These are phyloP conservation scores for Trichoderma sp. DNA, from an alignment of 2,329 filamentous ascomycete species.

Conservation along the genomic window DNA sequence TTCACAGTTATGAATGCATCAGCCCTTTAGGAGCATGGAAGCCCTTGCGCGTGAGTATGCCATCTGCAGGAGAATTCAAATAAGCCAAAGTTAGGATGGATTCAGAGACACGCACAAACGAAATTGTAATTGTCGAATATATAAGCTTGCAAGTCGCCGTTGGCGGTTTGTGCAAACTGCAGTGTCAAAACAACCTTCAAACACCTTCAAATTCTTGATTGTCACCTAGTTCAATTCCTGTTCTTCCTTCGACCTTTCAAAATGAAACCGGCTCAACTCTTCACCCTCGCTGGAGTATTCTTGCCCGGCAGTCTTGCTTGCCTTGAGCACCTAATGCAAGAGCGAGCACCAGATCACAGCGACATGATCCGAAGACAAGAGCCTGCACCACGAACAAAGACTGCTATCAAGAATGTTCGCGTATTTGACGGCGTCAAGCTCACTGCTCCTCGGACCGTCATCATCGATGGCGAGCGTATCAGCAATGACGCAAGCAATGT, in stretches of 20 bases:
- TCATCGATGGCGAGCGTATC: constrained; percentile 17
- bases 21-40: neutral
- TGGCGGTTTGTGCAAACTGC: neutral
- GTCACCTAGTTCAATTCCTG: neutral
- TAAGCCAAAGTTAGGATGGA: neutral
- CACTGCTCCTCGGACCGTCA: neutral
- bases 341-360: neutral
- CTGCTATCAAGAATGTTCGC: constrained; percentile 11
- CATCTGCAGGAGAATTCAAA: neutral
- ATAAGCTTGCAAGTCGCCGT: neutral
- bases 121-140: neutral
- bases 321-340: constrained; percentile 1
- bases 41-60: neutral
- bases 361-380: constrained; percentile 7
- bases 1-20: neutral
- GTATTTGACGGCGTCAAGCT: constrained; percentile 9
- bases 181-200: neutral
- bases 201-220: neutral
- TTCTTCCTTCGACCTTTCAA: neutral
- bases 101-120: no score
- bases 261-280: neutral
- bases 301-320: neutral
- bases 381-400: neutral
- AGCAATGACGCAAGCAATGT: constrained; percentile 10
- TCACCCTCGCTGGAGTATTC: neutral